Base-by-base conservation (phyloP, 495 filamentous ascomycete genomes). In the Neurospora pannonica region DNA sequence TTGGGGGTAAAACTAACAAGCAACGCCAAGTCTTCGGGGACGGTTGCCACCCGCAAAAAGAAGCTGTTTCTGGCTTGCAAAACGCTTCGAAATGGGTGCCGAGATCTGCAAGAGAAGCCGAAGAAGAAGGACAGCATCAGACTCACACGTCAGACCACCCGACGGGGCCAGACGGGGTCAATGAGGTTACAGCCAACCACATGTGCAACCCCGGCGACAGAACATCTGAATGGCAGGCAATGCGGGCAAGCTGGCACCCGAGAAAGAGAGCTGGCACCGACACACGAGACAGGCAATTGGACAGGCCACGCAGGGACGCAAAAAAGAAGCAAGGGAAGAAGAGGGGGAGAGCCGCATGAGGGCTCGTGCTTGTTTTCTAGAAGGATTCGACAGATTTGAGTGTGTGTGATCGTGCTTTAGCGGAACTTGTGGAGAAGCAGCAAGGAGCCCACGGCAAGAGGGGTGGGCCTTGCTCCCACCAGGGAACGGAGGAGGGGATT, bases 331-430 rank as follows among this genome's bases (percentile, higher is more conserved):
- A 62, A 62, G 28, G 48, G 21, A 34, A 62, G 28, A 62, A 31
- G 54, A 19, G 54, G 28, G 54, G 54, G 54, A 15, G 13, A 62
- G 70, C 76, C 78, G 75, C 71, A 24, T 17, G 28, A n/a, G 37
- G 74, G 71, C 71, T 79, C 71, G 80, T 81, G 80, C 79, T 75
- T 73, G 71, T 71, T 67, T 82, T 82, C 81, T 82, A 81, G 81
- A 82, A 82, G 34, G 71, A 54, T 81, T 82, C 80, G 75, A 81
- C 76, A 72, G 74, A 75, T 71, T 76, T 28, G 21, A 28, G 21
- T 79, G 77, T 79, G 77, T 79, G 67, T 77, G 78, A 75, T 73
- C 74, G 73, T 76, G 75, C 74, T 74, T 74, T 75, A 71, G 76
- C 73, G 70, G 40, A 70, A 71, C 67, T 37, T 77, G 76, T 80